Percentiles rank a stretch among this genome's conserved stretches.
These are phyloP conservation scores for Guadua angustifolia DNA, from an alignment of 176 grass and related monocot species.

Conservation along the genomic window DNA sequence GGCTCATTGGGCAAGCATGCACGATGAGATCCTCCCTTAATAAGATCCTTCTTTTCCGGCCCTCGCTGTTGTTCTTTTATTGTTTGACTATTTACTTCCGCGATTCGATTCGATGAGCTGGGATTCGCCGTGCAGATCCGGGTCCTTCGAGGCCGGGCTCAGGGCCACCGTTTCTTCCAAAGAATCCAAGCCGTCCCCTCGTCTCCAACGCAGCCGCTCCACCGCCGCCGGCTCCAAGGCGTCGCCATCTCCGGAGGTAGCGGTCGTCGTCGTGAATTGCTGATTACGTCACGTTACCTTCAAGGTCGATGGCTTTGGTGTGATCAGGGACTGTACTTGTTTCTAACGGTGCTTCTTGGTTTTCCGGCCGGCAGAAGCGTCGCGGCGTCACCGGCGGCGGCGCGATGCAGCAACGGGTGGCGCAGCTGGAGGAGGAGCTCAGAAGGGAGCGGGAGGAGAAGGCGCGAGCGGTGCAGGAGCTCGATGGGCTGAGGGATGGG, in stretches of 20 bases:
- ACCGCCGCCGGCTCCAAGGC: constrained; percentile 38
- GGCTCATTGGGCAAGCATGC: neutral
- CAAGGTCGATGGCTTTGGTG: neutral
- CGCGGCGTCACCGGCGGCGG: neutral
- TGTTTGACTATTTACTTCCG: constrained; percentile 52
- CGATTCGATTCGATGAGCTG: constrained; percentile 44
- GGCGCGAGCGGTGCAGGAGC: constrained; percentile 45
- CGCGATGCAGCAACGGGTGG: constrained; percentile 61
- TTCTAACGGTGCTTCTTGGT: constrained; percentile 24
- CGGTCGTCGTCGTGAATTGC: neutral
- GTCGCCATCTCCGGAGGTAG: constrained; percentile 47
- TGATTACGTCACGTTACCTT: neutral
- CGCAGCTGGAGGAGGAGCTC: constrained; percentile 68
- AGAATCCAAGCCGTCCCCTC: constrained; percentile 26
- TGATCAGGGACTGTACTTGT: neutral
- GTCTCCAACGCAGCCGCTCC: constrained; percentile 51
- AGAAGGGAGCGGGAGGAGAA: constrained; percentile 69
- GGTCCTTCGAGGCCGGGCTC: constrained; percentile 57
- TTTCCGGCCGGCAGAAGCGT: constrained; percentile 31
- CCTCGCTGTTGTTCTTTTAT: constrained; percentile 20
- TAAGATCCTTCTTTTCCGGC: constrained; percentile 62
- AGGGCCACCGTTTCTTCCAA: constrained; percentile 31
- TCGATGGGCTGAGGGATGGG: constrained; percentile 33
- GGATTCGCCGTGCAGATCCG: constrained; percentile 58
- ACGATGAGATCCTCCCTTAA: neutral